A percentile compares a stretch with the other conserved stretches of the same genome.
phyloP scores from a whole-genome alignment of 305 asterid genomes.

The Solanum chacoense region DNA sequence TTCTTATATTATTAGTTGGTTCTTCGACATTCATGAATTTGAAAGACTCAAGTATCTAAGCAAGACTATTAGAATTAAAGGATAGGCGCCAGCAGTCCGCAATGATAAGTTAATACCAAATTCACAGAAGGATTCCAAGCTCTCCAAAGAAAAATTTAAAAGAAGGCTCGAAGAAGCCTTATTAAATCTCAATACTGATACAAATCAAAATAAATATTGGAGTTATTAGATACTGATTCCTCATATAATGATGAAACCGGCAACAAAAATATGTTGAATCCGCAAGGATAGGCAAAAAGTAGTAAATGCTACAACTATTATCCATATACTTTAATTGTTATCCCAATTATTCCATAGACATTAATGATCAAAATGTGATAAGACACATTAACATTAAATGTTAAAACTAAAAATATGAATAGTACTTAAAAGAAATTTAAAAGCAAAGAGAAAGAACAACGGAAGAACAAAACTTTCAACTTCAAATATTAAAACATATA shows the following conservation, averaged over 20 bases:
- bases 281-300: not conserved
- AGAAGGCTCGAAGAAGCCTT: not conserved
- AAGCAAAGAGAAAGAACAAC: no score
- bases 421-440: no score
- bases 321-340: no score
- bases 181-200: no score
- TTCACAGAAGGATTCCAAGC: not conserved
- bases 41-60: not conserved
- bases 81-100: not conserved
- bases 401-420: no score
- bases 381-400: no score
- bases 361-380: no score
- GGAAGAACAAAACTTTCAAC: no score
- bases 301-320: no score
- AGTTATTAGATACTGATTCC: not conserved
- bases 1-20: not conserved
- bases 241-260: not conserved
- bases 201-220: no score
- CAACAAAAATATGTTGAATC: not conserved
- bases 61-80: not conserved
- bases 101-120: not conserved
- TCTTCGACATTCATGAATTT: not conserved
- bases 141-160: not conserved
- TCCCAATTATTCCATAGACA: no score
- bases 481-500: no score